Base-by-base conservation (phyloP, 805 yeast species). In the Ogataea chonburiensis region DNA sequence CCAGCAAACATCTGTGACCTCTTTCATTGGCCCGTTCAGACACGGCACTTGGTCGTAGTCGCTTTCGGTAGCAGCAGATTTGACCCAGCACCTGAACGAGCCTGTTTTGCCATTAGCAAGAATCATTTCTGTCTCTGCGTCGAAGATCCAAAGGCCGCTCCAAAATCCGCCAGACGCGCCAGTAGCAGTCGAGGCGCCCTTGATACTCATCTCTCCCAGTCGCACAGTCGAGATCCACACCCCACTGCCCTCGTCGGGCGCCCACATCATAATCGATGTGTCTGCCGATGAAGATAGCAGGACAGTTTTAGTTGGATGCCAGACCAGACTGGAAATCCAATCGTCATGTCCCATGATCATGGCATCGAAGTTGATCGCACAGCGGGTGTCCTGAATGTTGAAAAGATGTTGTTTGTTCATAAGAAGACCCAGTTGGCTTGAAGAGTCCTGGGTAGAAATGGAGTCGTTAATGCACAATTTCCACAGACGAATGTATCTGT, bases 121-220 rank as follows among this genome's bases (percentile, higher is more conserved):
- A 14, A 91, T 77, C 44, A 70, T 72, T 43, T 76, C 68, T n/a
- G 0, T 50, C 64, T 24, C 32, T 12, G 5, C 47, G 43, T 21
- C 60, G 5, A 61, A 57, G 33, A 81, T 73, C 98, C 98, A 93
- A 17, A 81, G 52, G 28, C 75, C 68, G 5, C 73, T 66, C 78
- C 79, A 76, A 49, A 76, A 76, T 2, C 81, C 81, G 24, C 81
- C 81, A 6, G 79, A 79, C 0, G 98, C 83, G 5, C 99, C 99
- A 0, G 98, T 93, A 4, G 98, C 98, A 0, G 98, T 88, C 4
- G 95, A 84, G 0, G 99, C 96, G 52, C 99, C 99, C 61, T 93
- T 91, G 32, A 88, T 83, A 27, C 95, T 82, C 42, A 93, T 70
- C 51, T 94, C 98, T 29, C 99, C 99, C 13, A 93, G 64, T 48